These are phyloP conservation scores for Eucalyptus marginata DNA, from an alignment of 345 rosid species.

Conservation along the genomic window DNA sequence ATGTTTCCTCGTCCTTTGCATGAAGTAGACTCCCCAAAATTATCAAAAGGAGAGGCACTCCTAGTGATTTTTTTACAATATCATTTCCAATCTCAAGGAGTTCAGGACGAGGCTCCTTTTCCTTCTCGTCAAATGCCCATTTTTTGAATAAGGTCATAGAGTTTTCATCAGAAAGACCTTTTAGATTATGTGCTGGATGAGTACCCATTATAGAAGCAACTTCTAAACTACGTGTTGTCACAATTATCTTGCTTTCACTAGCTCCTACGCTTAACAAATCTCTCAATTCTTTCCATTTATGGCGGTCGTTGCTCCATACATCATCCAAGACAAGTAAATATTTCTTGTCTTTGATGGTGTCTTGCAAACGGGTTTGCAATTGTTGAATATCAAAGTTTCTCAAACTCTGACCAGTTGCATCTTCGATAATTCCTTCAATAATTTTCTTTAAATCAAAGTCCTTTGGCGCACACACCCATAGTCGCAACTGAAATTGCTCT, in stretches of 20 bases:
- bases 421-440: background rate
- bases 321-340: background rate
- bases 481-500: background rate
- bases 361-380: background rate
- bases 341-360: background rate
- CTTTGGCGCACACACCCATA: background rate
- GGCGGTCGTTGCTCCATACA: background rate
- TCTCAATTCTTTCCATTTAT: background rate
- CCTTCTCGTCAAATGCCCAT: background rate
- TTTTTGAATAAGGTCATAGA: background rate
- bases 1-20: background rate
- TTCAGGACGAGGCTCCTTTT: background rate
- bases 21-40: background rate
- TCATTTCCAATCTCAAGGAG: background rate
- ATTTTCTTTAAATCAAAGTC: background rate
- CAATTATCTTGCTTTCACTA: background rate
- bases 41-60: background rate
- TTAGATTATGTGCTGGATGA: background rate
- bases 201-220: background rate
- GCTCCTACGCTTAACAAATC: background rate
- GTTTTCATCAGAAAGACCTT: background rate
- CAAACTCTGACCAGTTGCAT: background rate
- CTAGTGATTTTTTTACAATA: background rate
- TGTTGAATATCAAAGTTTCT: background rate
- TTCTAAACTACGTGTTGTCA: background rate